Conservation (phyloP, 169 alveolate species). For the Cryptosporidium andersoni region DNA sequence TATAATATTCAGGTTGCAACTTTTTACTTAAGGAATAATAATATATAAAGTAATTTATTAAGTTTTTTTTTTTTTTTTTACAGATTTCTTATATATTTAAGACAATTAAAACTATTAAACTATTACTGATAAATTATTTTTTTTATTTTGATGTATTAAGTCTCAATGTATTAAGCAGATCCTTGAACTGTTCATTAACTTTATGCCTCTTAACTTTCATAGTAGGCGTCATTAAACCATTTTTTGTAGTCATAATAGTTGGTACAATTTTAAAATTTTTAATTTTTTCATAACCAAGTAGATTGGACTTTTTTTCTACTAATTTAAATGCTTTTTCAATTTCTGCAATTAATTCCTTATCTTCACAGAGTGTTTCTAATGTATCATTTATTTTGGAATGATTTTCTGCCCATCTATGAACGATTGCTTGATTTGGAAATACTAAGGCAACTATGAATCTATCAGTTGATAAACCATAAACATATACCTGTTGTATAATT, state of each 20-base stretch:
- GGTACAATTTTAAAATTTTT: constrained; percentile 71
- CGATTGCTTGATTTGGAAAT: constrained; percentile 77
- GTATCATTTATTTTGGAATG: constrained; percentile 1
- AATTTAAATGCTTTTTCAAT: constrained; percentile 21
- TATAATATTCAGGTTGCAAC: no score
- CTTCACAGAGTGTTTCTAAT: constrained; percentile 70
- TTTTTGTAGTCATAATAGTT: constrained; percentile 43
- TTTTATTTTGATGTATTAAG: not conserved
- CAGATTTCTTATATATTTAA: no score
- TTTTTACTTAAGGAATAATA: no score
- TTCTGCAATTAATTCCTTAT: constrained; percentile 47
- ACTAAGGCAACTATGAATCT: constrained; percentile 80
- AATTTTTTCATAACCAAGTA: constrained; percentile 73
- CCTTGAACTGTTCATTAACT: constrained; percentile 68
- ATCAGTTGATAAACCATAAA: constrained; percentile 87
- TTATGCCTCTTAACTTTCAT: constrained; percentile 67
- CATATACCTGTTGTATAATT: constrained; percentile 84
- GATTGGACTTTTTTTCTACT: constrained; percentile 34
- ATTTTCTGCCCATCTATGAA: constrained; percentile 72
- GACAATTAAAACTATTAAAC: not conserved
- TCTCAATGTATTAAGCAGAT: constrained; percentile 47
- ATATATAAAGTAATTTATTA: no score
- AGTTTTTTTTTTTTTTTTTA: no score
- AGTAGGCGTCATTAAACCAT: constrained; percentile 74
- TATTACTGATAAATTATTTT: not conserved